These are phyloP conservation scores for Geosmithia flava DNA, from an alignment of 2,329 filamentous ascomycete genomes.

Conservation along the genomic window DNA sequence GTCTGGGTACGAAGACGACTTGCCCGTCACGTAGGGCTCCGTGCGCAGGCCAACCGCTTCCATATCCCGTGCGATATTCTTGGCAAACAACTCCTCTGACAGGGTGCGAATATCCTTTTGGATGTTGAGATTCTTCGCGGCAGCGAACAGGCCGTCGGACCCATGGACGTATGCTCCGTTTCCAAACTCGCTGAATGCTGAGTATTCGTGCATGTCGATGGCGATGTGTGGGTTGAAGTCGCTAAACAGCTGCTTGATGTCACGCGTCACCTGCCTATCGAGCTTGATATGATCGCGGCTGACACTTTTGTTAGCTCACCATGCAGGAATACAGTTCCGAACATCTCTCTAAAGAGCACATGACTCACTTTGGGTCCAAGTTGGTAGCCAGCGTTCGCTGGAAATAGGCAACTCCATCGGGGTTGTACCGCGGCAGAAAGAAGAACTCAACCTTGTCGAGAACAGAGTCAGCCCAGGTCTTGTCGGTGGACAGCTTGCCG, in stretches of 20 bases:
- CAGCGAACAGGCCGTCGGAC: constrained; percentile 16
- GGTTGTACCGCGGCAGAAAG: constrained; percentile 17
- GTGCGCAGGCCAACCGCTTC: constrained; percentile 12
- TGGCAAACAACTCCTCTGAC: constrained; percentile 14
- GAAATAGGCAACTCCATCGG: constrained; percentile 20
- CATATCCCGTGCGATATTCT: constrained; percentile 14
- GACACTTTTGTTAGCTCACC: neutral
- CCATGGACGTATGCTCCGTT: constrained; percentile 7
- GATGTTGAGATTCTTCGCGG: constrained; percentile 20
- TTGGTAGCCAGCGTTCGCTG: constrained; percentile 15
- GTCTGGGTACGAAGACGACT: constrained; percentile 4
- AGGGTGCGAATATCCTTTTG: constrained; percentile 13
- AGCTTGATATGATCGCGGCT: constrained; percentile 18
- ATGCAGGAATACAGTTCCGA: too few relatives aligned
- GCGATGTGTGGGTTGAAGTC: constrained; percentile 15
- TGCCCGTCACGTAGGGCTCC: constrained; percentile 15
- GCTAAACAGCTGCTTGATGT: constrained; percentile 14
- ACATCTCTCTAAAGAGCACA: neutral
- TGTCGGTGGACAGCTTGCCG: constrained; percentile 14
- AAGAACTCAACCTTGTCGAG: constrained; percentile 15
- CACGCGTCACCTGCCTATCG: constrained; percentile 15
- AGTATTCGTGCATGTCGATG: constrained; percentile 20
- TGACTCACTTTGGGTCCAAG: constrained; percentile 13
- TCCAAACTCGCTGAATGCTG: constrained; percentile 8
- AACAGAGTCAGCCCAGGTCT: constrained; percentile 13